Percentiles rank a stretch among this genome's conserved stretches.
phyloP scores from a whole-genome alignment of 305 asterid genomes.

The Salvia sclarea region DNA sequence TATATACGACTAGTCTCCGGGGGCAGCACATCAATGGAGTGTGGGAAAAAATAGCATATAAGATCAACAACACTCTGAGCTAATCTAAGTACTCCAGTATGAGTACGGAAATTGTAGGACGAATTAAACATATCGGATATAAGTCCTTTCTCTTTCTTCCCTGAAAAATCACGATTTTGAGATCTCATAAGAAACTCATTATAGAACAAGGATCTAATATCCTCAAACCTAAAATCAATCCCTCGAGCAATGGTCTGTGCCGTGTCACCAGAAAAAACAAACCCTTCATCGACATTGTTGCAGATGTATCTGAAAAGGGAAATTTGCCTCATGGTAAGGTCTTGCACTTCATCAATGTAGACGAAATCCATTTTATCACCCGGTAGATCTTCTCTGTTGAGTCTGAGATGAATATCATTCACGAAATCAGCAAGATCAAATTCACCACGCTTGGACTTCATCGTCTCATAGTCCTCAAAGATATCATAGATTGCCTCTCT shows the following conservation, averaged over 20 bases:
- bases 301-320: slow-evolving; percentile 62
- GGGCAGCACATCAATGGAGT: slow-evolving; percentile 52
- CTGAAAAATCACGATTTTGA: slow-evolving; percentile 25
- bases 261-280: slow-evolving; percentile 73
- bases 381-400: slow-evolving; percentile 33
- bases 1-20: slow-evolving; percentile 65
- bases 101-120: slow-evolving; percentile 68
- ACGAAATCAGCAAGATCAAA: slow-evolving; percentile 78
- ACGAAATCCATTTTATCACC: slow-evolving; percentile 79
- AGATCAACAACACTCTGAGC: slow-evolving; percentile 73
- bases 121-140: slow-evolving; percentile 50
- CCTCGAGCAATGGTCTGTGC: slow-evolving; percentile 81
- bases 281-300: slow-evolving; percentile 61
- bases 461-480: slow-evolving; percentile 62
- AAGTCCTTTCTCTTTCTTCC: slow-evolving; percentile 48
- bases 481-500: slow-evolving; percentile 53
- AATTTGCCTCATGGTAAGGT: slow-evolving; percentile 69
- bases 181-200: slow-evolving; percentile 50
- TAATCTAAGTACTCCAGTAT: slow-evolving; percentile 66
- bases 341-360: slow-evolving; percentile 82
- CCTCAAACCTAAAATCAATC: slow-evolving; percentile 71
- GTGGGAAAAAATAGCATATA: slow-evolving; percentile 56
- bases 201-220: slow-evolving; percentile 63
- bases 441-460: slow-evolving; percentile 53
- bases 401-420: slow-evolving; percentile 54